Evolutionary conservation across 352 stramenopile species (phyloP).

Genomic region (Elongisporangium undulatum): DNA sequence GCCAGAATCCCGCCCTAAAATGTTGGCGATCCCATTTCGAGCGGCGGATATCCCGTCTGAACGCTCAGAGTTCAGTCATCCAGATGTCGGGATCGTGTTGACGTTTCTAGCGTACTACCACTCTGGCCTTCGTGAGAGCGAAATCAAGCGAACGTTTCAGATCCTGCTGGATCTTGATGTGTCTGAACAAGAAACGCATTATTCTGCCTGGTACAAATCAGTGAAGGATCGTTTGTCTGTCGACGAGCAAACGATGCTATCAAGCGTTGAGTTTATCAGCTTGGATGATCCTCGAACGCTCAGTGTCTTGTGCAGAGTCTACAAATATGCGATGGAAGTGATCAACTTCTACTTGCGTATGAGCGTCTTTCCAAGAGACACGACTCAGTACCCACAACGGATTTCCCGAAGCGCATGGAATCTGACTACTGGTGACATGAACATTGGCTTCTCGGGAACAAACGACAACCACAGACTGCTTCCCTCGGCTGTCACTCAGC

Average conservation of each 20-base stretch:
- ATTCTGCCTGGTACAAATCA: conserved; percentile 61
- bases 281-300: conserved; percentile 67
- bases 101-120: conserved; percentile 88
- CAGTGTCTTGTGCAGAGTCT: conserved; percentile 38
- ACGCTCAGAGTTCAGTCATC: conserved; percentile 86
- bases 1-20: conserved; percentile 37
- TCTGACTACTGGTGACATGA: conserved; percentile 48
- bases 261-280: conserved; percentile 77
- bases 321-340: conserved; percentile 50
- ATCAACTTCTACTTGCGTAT: conserved; percentile 88
- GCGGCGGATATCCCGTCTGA: conserved; percentile 79
- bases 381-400: conserved; percentile 66
- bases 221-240: too few species aligned
- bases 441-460: conserved; percentile 86
- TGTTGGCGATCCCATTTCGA: conserved; percentile 83
- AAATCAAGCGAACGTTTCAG: conserved; percentile 51
- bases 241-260: too few species aligned
- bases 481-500: conserved; percentile 59
- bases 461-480: conserved; percentile 87
- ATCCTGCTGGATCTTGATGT: conserved; percentile 56
- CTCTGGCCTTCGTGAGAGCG: conserved; percentile 37
- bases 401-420: conserved; percentile 81
- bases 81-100: conserved; percentile 76
- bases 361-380: conserved; percentile 82
- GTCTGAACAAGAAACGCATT: conserved; percentile 58